phyloP scores from a whole-genome alignment of 768 basidiomycete genomes.

The Termitomyces sp. region DNA sequence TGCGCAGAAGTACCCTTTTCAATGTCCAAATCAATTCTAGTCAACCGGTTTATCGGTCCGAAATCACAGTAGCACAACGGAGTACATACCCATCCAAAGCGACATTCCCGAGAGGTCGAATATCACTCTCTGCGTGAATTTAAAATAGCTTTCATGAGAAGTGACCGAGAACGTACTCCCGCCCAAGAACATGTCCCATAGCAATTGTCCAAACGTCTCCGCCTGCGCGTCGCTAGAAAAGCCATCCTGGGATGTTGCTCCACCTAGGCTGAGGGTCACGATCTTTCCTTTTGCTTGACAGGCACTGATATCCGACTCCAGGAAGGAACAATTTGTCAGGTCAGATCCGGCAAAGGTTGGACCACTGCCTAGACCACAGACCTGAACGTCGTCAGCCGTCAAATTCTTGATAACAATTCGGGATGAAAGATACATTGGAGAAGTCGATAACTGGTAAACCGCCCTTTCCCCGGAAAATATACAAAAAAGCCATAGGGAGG shows the following conservation, averaged over 20 bases:
- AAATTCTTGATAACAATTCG: not conserved
- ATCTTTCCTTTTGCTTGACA: constrained; percentile 63
- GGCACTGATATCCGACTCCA: constrained; percentile 54
- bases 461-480: constrained; percentile 56
- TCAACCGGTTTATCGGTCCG: not conserved
- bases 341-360: constrained; percentile 52
- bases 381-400: constrained; percentile 27
- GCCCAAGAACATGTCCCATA: constrained; percentile 69
- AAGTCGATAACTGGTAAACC: constrained; percentile 56
- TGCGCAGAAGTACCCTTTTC: constrained; percentile 51
- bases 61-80: not conserved
- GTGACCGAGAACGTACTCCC: constrained; percentile 21
- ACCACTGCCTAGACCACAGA: constrained; percentile 42
- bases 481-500: constrained; percentile 56
- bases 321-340: constrained; percentile 58
- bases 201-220: constrained; percentile 45
- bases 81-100: constrained; percentile 60
- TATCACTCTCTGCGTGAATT: constrained; percentile 25
- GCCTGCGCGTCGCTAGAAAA: constrained; percentile 54
- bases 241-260: constrained; percentile 51
- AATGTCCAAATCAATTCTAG: constrained; percentile 66
- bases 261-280: constrained; percentile 49
- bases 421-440: constrained; percentile 40
- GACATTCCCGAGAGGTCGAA: constrained; percentile 62
- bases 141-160: not conserved